phyloP scores from a whole-genome alignment of 805 yeast genomes.

The Schwanniomyces polymorphus region DNA sequence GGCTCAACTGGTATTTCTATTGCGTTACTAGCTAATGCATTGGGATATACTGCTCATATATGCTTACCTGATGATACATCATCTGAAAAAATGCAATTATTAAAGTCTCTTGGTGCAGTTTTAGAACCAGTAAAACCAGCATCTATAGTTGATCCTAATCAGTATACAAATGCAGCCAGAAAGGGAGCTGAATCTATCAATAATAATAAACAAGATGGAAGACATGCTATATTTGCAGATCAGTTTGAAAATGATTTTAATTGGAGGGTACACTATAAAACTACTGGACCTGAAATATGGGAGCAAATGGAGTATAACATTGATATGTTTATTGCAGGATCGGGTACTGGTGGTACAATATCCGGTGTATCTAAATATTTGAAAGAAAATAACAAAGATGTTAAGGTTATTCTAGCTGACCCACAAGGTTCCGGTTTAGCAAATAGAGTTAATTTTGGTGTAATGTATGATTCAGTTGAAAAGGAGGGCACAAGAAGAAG shows the following conservation, averaged over 20 bases:
- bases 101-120: conserved; percentile 75
- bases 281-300: conserved; percentile 81
- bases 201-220: conserved; percentile 29
- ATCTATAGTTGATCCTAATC: conserved; percentile 88
- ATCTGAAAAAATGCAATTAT: conserved; percentile 70
- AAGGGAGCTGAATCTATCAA: conserved; percentile 57
- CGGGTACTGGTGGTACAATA: conserved; percentile 98
- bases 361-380: conserved; percentile 82
- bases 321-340: conserved; percentile 83
- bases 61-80: conserved; percentile 94
- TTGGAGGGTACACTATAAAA: conserved; percentile 78
- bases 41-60: conserved; percentile 91
- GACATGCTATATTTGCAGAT: conserved; percentile 83
- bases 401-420: conserved; percentile 75
- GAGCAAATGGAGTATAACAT: conserved; percentile 62
- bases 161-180: conserved; percentile 87
- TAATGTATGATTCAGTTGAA: conserved; percentile 88
- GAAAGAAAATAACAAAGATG: conserved; percentile 46
- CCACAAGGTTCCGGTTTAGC: conserved; percentile 95
- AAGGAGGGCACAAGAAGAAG: conserved; percentile 91
- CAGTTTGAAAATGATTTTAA: conserved; percentile 93
- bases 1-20: conserved; percentile 96
- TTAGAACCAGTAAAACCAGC: conserved; percentile 91
- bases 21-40: conserved; percentile 83
- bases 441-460: conserved; percentile 84